Evolutionary conservation across 139 green algal species (phyloP), one percentile per base, ranked within the genome.

Genomic region (Nannochloris sp.): DNA sequence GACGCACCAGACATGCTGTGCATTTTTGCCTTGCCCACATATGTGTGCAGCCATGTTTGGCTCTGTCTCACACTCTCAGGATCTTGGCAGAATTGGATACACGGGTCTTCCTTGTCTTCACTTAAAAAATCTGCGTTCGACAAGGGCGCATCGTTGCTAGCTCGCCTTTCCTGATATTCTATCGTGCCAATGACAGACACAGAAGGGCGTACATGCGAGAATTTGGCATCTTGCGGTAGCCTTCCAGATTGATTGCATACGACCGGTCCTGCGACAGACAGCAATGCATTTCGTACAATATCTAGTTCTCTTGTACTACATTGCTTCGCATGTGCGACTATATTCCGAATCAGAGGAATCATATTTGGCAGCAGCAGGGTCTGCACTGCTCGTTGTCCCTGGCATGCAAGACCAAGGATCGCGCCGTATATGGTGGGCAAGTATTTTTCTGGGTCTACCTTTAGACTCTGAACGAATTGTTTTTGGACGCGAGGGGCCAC

Each of bases 301-400:
- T 29, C 50, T 23, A 58, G 34, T 34, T 19, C 50, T 8, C 23
- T 15, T 37, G 50, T 9, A 16, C 12, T n/a, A 16, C 23, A 34
- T 7, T 19, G 25, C 12, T 36, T n/a, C 19, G 50, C 23, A 31
- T 58, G 21, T 15, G 19, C 23, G 15, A 31, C 19, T 37, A 29
- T 31, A 23, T 61, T 44, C 24, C 93, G 79, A 25, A 62, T 51
- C 66, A 89, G 88, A 4, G 73, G 67, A 25, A 76, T 62, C 23
- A 93, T 62, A 64, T 89, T 78, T 14, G 88, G 88, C 61, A 95
- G 56, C 31, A 95, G 75, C 48, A 92, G 59, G 27, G 76, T 60
- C 16, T 79, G 72, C 21, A 90, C 78, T 7, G 67, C 70, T 25
- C 68, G 58, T 15, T 71, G 71, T 2, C 88, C 88, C 36, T 94